Evolutionary conservation across 78 protist genomes (phyloP).

Genomic region (Salpingoeca rosetta): DNA sequence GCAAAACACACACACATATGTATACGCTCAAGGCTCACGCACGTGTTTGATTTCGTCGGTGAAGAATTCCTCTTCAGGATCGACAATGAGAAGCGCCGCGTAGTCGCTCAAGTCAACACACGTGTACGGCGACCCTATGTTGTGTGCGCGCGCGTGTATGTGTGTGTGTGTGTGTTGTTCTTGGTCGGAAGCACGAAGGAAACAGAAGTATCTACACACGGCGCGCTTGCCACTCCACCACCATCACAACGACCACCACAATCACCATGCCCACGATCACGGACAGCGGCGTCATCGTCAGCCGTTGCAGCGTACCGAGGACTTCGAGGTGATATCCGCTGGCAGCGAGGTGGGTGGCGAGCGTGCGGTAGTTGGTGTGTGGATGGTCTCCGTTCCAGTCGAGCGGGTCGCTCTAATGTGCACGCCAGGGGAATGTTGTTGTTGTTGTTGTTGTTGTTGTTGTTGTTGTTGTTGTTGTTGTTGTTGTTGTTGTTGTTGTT

Average conservation of each 20-base stretch:
- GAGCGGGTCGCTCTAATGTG: conserved; percentile 50
- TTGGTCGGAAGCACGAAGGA: background rate
- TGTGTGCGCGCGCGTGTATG: no score
- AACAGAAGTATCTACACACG: conserved; percentile 4
- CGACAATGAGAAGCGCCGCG: conserved; percentile 82
- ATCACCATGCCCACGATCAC: background rate
- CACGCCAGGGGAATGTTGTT: no score
- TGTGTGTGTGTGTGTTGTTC: no score
- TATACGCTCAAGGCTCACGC: background rate
- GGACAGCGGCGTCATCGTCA: background rate
- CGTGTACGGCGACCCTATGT: conserved; percentile 65
- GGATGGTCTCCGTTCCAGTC: conserved; percentile 96
- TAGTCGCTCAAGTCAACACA: conserved; percentile 76
- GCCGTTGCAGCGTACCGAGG: background rate
- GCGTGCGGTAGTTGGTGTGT: conserved; percentile 74
- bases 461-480: no score
- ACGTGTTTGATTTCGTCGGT: conserved; percentile 38
- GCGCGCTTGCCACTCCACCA: background rate
- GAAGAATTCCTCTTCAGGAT: conserved; percentile 80
- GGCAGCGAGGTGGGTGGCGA: conserved; percentile 25
- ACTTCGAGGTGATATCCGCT: background rate
- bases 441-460: no score
- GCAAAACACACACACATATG: background rate
- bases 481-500: no score
- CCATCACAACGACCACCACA: background rate